Conservation (phyloP, 495 filamentous ascomycete genomes). For the Neohortaea acidophila region DNA sequence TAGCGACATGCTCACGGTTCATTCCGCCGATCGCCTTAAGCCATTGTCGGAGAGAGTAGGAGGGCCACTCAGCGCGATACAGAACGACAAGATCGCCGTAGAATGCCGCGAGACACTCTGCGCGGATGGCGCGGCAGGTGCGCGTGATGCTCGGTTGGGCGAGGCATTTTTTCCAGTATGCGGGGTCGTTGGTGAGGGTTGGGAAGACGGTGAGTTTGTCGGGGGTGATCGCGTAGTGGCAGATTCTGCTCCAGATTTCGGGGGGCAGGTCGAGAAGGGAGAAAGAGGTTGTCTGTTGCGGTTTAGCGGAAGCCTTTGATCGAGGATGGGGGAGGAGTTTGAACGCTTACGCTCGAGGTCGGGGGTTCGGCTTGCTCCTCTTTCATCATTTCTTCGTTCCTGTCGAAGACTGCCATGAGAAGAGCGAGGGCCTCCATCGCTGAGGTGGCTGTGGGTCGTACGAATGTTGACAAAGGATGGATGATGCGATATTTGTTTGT, state of each 20-base stretch:
- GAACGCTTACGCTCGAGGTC: background rate
- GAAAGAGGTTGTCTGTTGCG: background rate
- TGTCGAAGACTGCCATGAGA: background rate
- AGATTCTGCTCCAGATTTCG: constrained; percentile 2
- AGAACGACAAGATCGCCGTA: background rate
- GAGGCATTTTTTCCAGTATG: background rate
- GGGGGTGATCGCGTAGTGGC: background rate
- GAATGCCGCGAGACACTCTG: background rate
- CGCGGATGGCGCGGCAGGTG: background rate
- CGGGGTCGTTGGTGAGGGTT: background rate
- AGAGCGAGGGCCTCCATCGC: background rate
- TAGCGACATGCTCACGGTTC: background rate
- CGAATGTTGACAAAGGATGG: background rate
- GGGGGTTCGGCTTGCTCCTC: background rate
- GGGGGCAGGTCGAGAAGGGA: background rate
- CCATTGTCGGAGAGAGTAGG: background rate
- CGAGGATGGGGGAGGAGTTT: too few species aligned
- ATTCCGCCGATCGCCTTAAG: background rate
- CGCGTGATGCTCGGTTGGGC: background rate
- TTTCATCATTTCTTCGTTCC: background rate
- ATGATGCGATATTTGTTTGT: background rate
- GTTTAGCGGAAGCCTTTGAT: too few species aligned
- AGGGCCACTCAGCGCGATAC: background rate
- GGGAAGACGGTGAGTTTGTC: background rate
- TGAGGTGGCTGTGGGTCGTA: background rate